Base-by-base conservation (phyloP, 148 eudicot species). In the Polygonum maritimum region DNA sequence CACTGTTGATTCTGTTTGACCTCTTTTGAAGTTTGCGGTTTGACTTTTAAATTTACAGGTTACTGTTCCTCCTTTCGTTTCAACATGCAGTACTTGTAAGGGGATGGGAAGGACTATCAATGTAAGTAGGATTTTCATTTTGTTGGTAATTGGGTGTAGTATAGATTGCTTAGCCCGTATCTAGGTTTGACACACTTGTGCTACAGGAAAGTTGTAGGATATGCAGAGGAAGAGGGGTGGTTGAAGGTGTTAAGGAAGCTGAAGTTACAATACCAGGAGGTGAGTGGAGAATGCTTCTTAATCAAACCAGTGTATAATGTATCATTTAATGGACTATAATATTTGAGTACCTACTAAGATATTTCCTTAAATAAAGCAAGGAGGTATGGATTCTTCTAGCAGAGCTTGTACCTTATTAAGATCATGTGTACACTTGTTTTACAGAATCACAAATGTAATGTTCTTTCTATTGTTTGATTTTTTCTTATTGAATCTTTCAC, bases 181-280 rank as follows among this genome's bases (percentile, higher is more conserved):
- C 48, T 71, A 75, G 44, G 33, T 76, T 31, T 35, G 71, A 67
- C 71, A 67, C 71, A 36, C 16, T 69, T 60, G 69, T 80, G 67
- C 38, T 81, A 65, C 85, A 94, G 98, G 90, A 86, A 49, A 82
- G 75, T 71, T 94, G 98, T 83, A 76, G 70, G 80, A 75, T 71
- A n/a, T 94, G 98, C 85, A 78, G 80, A 45, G 98, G 97, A 77
- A 76, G 80, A 35, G 98, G 98, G 76, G 87, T 83, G 79, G 71
- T 88, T 74, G 88, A 90, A 86, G 97, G 89, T 79, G 86, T 85
- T 54, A 91, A 88, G 87, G 90, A 91, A 73, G 87, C 87, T 71
- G 81, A 74, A 82, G 89, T 90, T 76, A 78, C 87, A 40, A 83
- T 94, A 84, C 98, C 98, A 18, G 87, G 93, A 85, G 97, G 98